Evolutionary conservation across 805 yeast species (phyloP).

Genomic region (Schizosaccharomyces japonicus): DNA sequence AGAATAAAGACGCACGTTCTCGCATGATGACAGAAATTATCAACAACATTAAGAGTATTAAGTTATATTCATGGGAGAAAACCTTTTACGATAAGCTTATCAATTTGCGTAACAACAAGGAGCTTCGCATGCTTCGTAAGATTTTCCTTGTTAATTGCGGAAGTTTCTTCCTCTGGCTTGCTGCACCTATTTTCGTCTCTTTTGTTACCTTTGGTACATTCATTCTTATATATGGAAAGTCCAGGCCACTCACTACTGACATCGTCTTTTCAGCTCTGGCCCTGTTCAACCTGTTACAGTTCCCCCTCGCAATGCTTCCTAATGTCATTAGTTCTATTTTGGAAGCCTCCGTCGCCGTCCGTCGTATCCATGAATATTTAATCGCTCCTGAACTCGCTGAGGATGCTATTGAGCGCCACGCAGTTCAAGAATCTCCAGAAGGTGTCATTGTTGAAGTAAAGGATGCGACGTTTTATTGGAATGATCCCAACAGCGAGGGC

Average conservation of each 20-base stretch:
- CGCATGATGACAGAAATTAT: slow-evolving; percentile 69
- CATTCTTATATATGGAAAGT: slow-evolving; percentile 25
- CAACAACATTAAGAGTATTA: slow-evolving; percentile 76
- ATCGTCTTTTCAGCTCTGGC: slow-evolving; percentile 72
- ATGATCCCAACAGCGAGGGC: slow-evolving; percentile 45
- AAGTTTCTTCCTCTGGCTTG: slow-evolving; percentile 51
- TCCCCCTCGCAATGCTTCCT: slow-evolving; percentile 85
- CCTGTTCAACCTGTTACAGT: slow-evolving; percentile 62
- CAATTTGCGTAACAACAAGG: slow-evolving; percentile 64
- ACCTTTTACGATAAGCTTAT: slow-evolving; percentile 56
- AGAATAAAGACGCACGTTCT: slow-evolving; percentile 78
- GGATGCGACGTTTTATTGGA: slow-evolving; percentile 24
- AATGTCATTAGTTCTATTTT: slow-evolving; percentile 65
- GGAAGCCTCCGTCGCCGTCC: slow-evolving; percentile 44
- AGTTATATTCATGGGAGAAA: slow-evolving; percentile 85
- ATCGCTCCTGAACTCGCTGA: slow-evolving; percentile 50
- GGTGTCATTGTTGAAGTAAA: slow-evolving; percentile 27
- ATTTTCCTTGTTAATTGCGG: slow-evolving; percentile 53
- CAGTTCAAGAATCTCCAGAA: slow-evolving; percentile 44
- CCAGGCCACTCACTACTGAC: slow-evolving; percentile 59
- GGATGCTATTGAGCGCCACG: slow-evolving; percentile 38
- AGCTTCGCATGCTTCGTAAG: slow-evolving; percentile 48
- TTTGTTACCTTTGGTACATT: slow-evolving; percentile 73
- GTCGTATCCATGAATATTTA: slow-evolving; percentile 48
- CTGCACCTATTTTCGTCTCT: slow-evolving; percentile 75